A percentile compares a stretch with the other conserved stretches of the same genome.
Conservation (phyloP, 257 asterid genomes). For the Lycium ferocissimum region DNA sequence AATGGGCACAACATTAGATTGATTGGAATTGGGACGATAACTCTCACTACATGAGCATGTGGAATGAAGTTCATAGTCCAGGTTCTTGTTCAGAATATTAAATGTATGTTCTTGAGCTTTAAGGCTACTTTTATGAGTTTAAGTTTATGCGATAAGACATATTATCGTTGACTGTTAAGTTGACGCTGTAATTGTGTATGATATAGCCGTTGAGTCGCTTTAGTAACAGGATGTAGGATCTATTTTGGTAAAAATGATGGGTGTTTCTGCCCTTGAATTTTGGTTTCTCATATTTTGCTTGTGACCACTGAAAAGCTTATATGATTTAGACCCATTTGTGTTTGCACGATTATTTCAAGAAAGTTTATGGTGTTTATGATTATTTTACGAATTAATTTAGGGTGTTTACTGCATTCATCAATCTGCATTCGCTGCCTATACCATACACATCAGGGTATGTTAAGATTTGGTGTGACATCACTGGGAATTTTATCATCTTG, state of each 20-base stretch:
- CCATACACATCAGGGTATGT: not conserved
- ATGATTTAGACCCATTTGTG: conserved; percentile 10
- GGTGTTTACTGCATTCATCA: not conserved
- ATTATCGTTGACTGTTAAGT: not conserved
- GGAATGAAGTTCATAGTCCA: conserved; percentile 11
- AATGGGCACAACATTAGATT: conserved; percentile 85
- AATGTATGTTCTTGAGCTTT: not conserved
- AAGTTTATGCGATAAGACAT: conserved; percentile 13
- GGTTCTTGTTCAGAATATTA: no score
- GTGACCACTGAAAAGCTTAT: not conserved
- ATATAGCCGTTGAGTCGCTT: not conserved
- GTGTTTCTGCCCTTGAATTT: conserved; percentile 28
- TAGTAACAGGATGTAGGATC: conserved; percentile 22
- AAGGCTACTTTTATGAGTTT: not conserved
- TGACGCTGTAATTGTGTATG: not conserved
- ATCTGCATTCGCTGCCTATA: not conserved
- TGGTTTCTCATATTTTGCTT: not conserved
- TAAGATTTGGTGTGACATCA: not conserved
- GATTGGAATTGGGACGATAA: not conserved
- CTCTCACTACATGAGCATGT: conserved; percentile 4
- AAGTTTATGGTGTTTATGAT: conserved; percentile 2
- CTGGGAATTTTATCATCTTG: not conserved
- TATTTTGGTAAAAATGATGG: conserved; percentile 1
- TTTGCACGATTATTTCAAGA: conserved; percentile 17
- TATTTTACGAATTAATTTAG: not conserved